Evolutionary conservation across 495 filamentous ascomycete species (phyloP).

Genomic region (Diplogelasinospora grovesii): DNA sequence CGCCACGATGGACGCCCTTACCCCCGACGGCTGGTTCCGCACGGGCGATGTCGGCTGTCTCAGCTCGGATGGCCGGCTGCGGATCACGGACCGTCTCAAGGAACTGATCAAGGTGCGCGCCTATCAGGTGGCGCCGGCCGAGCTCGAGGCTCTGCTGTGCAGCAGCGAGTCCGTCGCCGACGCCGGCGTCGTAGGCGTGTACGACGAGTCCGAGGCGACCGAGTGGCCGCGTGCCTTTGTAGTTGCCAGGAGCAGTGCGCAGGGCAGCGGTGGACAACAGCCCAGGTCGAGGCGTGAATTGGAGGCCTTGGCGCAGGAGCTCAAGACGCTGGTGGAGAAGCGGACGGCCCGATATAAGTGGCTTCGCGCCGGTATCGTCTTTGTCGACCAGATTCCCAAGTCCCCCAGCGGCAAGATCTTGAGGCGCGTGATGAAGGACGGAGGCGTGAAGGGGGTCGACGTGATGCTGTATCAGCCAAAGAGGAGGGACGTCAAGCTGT

Average conservation of each 20-base stretch:
- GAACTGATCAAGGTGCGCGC: slow-evolving; percentile 75
- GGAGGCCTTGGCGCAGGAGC: slow-evolving; percentile 33
- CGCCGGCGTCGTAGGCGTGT: slow-evolving; percentile 60
- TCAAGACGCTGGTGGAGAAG: slow-evolving; percentile 47
- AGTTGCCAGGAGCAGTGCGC: slow-evolving; percentile 15
- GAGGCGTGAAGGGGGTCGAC: slow-evolving; percentile 16
- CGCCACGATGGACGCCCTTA: slow-evolving; percentile 55
- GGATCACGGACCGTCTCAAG: slow-evolving; percentile 71
- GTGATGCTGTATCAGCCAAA: slow-evolving; percentile 24
- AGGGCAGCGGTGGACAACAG: slow-evolving; percentile 35
- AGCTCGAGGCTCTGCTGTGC: slow-evolving; percentile 59
- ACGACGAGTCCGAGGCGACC: slow-evolving; percentile 50
- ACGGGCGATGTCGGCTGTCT: slow-evolving; percentile 63
- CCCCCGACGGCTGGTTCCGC: slow-evolving; percentile 53
- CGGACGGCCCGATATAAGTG: slow-evolving; percentile 61
- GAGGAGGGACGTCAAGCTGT: slow-evolving; percentile 20
- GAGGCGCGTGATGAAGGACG: slow-evolving; percentile 43
- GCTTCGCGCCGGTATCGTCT: slow-evolving; percentile 57
- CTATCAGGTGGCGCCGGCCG: slow-evolving; percentile 62
- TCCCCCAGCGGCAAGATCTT: slow-evolving; percentile 63
- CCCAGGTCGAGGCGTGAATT: slow-evolving; percentile 50
- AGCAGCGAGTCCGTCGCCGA: slow-evolving; percentile 50
- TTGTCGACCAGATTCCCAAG: slow-evolving; percentile 59
- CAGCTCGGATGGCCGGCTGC: slow-evolving; percentile 52
- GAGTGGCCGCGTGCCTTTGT: slow-evolving; percentile 27